Evolutionary conservation across 805 yeast genomes (phyloP).

Genomic region (Lachancea sp.): DNA sequence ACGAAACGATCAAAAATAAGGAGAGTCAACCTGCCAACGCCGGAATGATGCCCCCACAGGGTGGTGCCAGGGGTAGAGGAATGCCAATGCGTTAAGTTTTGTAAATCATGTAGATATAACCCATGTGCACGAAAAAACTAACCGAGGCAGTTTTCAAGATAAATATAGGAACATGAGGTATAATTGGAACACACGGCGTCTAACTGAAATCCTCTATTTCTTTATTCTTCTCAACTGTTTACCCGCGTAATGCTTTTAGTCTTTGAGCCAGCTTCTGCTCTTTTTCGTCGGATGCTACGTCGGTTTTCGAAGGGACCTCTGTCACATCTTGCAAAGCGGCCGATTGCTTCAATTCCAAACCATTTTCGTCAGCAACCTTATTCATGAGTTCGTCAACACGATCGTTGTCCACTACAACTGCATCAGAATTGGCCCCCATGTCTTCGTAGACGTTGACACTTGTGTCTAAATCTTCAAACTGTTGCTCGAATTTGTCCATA

Average conservation of each 20-base stretch:
- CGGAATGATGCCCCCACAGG: slow-evolving; percentile 42
- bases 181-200: not conserved
- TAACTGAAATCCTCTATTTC: not conserved
- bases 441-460: slow-evolving; percentile 88
- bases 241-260: slow-evolving; percentile 71
- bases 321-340: slow-evolving; percentile 45
- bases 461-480: slow-evolving; percentile 93
- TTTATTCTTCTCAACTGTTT: not conserved
- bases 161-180: not conserved
- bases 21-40: slow-evolving; percentile 51
- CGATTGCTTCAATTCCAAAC: slow-evolving; percentile 83
- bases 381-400: slow-evolving; percentile 87
- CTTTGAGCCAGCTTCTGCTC: slow-evolving; percentile 87
- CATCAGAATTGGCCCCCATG: slow-evolving; percentile 83
- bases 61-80: slow-evolving; percentile 62
- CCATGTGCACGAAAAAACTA: slow-evolving; percentile 3
- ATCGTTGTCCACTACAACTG: slow-evolving; percentile 87
- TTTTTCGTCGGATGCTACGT: slow-evolving; percentile 53
- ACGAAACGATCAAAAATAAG: slow-evolving; percentile 80
- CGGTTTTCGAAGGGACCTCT: slow-evolving; percentile 50
- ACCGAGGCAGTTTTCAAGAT: not conserved
- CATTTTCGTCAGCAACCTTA: slow-evolving; percentile 96
- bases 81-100: slow-evolving; percentile 40
- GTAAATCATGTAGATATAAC: slow-evolving; percentile 11
- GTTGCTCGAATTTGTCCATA: slow-evolving; percentile 95